phyloP scores from a whole-genome alignment of 495 filamentous ascomycete genomes.

The Massariosphaeria phaeospora region DNA sequence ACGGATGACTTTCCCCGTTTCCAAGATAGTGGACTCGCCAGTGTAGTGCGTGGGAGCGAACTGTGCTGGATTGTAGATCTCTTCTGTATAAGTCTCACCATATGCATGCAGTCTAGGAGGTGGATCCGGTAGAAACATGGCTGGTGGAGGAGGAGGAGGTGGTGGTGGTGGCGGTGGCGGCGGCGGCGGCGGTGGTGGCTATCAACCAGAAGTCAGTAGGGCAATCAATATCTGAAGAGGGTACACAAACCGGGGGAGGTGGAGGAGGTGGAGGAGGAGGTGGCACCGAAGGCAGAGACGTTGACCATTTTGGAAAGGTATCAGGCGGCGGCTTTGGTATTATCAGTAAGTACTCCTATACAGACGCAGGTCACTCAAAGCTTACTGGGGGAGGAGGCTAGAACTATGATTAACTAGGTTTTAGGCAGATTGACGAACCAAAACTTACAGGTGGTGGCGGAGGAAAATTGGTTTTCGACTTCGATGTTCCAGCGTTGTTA shows the following conservation, averaged over 20 bases:
- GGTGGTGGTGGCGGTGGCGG: slow-evolving; percentile 4
- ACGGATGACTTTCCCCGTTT: slow-evolving; percentile 7
- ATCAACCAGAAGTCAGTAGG: background rate
- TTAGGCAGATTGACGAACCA: too few relatives aligned
- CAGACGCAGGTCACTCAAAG: too few relatives aligned
- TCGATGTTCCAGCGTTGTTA: too few relatives aligned
- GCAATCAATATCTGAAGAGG: background rate
- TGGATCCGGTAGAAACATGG: background rate
- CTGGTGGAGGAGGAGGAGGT: slow-evolving; percentile 13
- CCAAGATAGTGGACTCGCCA: slow-evolving; percentile 14
- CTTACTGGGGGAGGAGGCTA: slow-evolving; percentile 13
- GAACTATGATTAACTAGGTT: background rate
- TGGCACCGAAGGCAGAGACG: background rate
- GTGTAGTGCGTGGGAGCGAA: slow-evolving; percentile 19
- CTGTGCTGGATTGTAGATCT: slow-evolving; percentile 4
- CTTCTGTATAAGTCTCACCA: background rate
- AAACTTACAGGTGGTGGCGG: slow-evolving; percentile 7
- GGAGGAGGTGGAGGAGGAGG: slow-evolving; percentile 15
- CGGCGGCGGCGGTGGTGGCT: slow-evolving; percentile 18
- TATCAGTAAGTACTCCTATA: too few relatives aligned
- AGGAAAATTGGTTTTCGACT: too few relatives aligned
- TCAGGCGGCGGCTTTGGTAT: too few relatives aligned
- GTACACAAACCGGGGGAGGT: too few relatives aligned
- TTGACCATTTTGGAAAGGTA: too few relatives aligned
- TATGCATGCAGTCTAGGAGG: background rate